phyloP scores from a whole-genome alignment of 495 filamentous ascomycete species.

The Neurospora tetraspora region DNA sequence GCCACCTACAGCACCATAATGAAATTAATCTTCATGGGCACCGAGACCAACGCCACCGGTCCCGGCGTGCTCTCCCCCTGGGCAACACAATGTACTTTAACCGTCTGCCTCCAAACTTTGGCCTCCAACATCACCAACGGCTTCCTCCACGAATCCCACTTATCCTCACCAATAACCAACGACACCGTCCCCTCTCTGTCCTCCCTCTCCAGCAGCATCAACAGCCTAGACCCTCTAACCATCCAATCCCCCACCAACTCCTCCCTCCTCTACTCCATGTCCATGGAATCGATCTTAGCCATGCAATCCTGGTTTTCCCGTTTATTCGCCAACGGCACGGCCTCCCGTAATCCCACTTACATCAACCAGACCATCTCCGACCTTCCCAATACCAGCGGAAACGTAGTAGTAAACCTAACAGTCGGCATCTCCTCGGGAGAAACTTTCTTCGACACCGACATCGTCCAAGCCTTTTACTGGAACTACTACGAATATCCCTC shows the following conservation, averaged over 20 bases:
- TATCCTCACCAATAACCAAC: constrained; percentile 6
- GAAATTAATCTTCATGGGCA: constrained; percentile 19
- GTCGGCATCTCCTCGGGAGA: constrained; percentile 15
- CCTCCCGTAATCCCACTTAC: not conserved
- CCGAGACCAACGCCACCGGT: constrained; percentile 5
- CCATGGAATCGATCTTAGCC: constrained; percentile 6
- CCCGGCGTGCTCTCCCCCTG: constrained; percentile 9
- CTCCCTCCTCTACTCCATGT: not conserved
- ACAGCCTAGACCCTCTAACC: not conserved
- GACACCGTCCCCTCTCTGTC: constrained; percentile 1
- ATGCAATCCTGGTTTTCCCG: constrained; percentile 13
- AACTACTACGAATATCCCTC: constrained; percentile 19
- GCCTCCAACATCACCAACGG: constrained; percentile 5
- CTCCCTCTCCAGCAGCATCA: not conserved
- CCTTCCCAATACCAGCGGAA: too few relatives aligned
- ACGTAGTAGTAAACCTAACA: constrained; percentile 16
- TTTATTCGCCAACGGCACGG: constrained; percentile 13
- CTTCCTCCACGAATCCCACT: constrained; percentile 11
- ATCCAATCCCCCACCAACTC: constrained; percentile 6
- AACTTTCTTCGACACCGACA: constrained; percentile 20
- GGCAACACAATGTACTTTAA: constrained; percentile 13
- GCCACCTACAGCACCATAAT: constrained; percentile 19
- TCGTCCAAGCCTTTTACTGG: constrained; percentile 22
- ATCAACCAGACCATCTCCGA: constrained; percentile 10
- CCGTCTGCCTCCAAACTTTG: constrained; percentile 12